phyloP scores from a whole-genome alignment of 495 filamentous ascomycete species.

The Margaritispora aquatica region DNA sequence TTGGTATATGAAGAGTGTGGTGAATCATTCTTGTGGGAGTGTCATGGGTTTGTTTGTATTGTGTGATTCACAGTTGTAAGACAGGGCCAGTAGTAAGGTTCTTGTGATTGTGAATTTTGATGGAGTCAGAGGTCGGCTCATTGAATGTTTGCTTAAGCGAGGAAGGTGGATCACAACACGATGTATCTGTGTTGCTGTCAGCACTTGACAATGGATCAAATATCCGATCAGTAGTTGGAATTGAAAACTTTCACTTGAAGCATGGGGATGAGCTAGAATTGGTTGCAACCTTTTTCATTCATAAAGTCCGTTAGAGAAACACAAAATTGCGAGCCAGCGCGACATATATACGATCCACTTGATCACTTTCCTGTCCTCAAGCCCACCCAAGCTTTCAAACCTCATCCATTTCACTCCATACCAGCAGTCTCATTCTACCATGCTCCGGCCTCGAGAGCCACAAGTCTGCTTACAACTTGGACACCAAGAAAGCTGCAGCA shows the following conservation, averaged over 20 bases:
- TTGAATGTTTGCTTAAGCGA: no score
- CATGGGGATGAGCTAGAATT: background rate
- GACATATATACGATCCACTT: background rate
- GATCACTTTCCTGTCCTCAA: no score
- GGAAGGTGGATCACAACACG: background rate
- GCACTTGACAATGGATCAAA: background rate
- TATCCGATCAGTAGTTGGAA: no score
- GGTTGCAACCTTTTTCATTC: background rate
- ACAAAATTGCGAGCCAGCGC: background rate
- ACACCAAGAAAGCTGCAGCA: conserved; percentile 26
- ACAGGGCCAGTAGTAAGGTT: background rate
- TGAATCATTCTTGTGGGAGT: no score
- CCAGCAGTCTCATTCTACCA: no score
- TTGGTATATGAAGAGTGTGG: no score
- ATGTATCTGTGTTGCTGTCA: background rate
- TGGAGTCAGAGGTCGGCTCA: no score
- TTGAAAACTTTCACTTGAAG: background rate
- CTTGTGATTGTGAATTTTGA: background rate
- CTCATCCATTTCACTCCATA: background rate
- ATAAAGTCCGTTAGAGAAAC: background rate
- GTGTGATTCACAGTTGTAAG: background rate
- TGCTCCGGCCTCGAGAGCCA: no score
- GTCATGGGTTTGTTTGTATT: background rate
- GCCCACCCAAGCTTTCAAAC: background rate
- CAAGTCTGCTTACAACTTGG: background rate